Percentiles rank a stretch among this genome's conserved stretches.
Evolutionary conservation across 108 stramenopile species (phyloP).

Genomic region (Pseudonitzschia pungens): DNA sequence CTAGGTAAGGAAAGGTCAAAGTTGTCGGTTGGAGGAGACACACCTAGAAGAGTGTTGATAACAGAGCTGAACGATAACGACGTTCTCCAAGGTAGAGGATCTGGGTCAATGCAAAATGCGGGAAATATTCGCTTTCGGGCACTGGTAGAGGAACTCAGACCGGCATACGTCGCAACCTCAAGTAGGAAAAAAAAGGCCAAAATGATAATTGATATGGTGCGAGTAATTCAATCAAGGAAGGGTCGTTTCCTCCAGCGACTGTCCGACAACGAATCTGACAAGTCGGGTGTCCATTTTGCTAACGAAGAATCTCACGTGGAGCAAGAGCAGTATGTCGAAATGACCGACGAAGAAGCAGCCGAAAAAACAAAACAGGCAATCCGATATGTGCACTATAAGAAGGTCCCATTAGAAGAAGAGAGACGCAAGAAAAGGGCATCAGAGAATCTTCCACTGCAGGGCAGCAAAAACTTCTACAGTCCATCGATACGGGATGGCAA

Average conservation of each 20-base stretch:
- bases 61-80: slow-evolving; percentile 17
- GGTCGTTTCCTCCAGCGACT: slow-evolving; percentile 57
- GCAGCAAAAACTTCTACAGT: background rate
- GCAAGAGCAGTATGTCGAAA: slow-evolving; percentile 34
- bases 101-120: slow-evolving; percentile 25
- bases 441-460: background rate
- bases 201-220: slow-evolving; percentile 38
- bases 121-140: slow-evolving; percentile 33
- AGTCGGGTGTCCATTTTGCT: background rate
- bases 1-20: background rate
- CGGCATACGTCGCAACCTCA: slow-evolving; percentile 35
- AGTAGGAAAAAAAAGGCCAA: slow-evolving; percentile 40
- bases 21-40: background rate
- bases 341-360: slow-evolving; percentile 40
- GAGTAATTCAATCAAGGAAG: slow-evolving; percentile 26
- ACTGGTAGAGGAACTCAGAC: slow-evolving; percentile 22
- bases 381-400: slow-evolving; percentile 48
- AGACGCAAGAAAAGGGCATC: slow-evolving; percentile 12
- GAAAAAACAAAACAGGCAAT: slow-evolving; percentile 59
- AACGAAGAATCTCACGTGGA: background rate
- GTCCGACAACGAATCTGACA: slow-evolving; percentile 19
- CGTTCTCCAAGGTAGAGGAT: slow-evolving; percentile 36
- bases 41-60: slow-evolving; percentile 10
- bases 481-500: background rate
- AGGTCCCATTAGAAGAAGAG: slow-evolving; percentile 23